Evolutionary conservation across 495 filamentous ascomycete species (phyloP), one percentile per base, ranked within the genome.

Genomic region (Parathielavia hyrcaniae): DNA sequence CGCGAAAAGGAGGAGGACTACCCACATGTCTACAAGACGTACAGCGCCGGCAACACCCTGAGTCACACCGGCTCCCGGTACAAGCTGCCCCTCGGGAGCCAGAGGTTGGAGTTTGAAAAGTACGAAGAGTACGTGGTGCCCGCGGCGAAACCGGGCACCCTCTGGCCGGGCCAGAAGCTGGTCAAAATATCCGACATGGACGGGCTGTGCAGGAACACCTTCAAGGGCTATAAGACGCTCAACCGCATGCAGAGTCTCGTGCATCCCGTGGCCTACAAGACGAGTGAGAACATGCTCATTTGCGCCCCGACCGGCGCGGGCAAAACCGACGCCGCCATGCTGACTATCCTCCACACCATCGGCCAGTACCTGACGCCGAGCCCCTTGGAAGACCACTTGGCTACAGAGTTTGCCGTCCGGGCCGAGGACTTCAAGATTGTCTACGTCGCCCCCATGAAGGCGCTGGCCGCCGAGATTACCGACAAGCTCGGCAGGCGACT

Each of bases 321-420:
- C 83, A 99, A 99, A 77, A 99, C 93, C 9, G 95, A 99, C 66
- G 95, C 91, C 1, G 93, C 93, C n/a, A 90, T 97, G 89, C 77
- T 99, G 57, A 89, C 93, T 0, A 88, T 99, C 50, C 75, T 99
- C 46, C 92, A 95, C 67, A 85, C 88, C 2, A 82, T 99, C 56
- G 81, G 84, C 22, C 91, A 95, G 69, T 91, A 97, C 65, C 81
- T 87, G 9, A 74, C 77, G 12, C 92, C 95, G 0, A 88, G 82
- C 64, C 91, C 91, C 0, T 70, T 81, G 5, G 89, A 92, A 50
- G 71, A 88, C n/a, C 85, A 83, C 1, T 78, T 83, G 52, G 82
- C 86, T 0, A 84, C 77, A 0, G 86, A 92, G 35, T 96, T 95
- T 64, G 79, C 77, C 8, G 88, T 95, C 4, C 78, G 86, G 40